Evolutionary conservation across 1,139 yeast species (phyloP).

Genomic region (Candida neerlandica): DNA sequence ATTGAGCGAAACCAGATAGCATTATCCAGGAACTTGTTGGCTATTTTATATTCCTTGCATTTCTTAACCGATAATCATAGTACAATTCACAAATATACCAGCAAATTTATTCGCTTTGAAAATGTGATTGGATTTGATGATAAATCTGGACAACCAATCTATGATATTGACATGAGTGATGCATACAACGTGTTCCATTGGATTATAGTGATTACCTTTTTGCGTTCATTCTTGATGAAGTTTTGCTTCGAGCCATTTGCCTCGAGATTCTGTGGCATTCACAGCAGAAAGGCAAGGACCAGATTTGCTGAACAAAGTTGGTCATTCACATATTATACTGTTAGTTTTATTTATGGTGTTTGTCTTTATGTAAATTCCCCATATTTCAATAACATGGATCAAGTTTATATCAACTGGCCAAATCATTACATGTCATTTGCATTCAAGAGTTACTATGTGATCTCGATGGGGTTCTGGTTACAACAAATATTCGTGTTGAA

Average conservation of each 20-base stretch:
- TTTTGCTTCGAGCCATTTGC: constrained; percentile 64
- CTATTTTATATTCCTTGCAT: constrained; percentile 31
- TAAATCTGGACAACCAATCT: constrained; percentile 26
- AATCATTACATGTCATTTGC: constrained; percentile 51
- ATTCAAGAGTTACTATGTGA: constrained; percentile 73
- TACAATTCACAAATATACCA: constrained; percentile 25
- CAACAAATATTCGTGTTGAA: constrained; percentile 78
- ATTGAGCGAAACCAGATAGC: constrained; percentile 45
- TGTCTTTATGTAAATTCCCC: constrained; percentile 58
- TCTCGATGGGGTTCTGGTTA: constrained; percentile 76
- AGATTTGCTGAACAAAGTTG: constrained; percentile 90
- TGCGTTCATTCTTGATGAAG: constrained; percentile 63
- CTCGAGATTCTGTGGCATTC: constrained; percentile 42
- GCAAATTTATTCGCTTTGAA: constrained; percentile 54
- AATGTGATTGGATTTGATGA: constrained; percentile 33
- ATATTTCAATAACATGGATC: constrained; percentile 60
- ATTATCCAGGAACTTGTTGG: constrained; percentile 33
- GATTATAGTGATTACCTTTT: constrained; percentile 57
- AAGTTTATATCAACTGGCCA: constrained; percentile 77
- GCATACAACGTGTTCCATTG: constrained; percentile 55
- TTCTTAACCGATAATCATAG: constrained; percentile 21
- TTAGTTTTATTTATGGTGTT: constrained; percentile 60
- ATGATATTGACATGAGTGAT: constrained; percentile 63
- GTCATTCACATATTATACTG: constrained; percentile 64
- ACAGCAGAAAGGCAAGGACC: constrained; percentile 51